Conservation (phyloP, 805 yeast species). For the Lipomyces chichibuensis region DNA sequence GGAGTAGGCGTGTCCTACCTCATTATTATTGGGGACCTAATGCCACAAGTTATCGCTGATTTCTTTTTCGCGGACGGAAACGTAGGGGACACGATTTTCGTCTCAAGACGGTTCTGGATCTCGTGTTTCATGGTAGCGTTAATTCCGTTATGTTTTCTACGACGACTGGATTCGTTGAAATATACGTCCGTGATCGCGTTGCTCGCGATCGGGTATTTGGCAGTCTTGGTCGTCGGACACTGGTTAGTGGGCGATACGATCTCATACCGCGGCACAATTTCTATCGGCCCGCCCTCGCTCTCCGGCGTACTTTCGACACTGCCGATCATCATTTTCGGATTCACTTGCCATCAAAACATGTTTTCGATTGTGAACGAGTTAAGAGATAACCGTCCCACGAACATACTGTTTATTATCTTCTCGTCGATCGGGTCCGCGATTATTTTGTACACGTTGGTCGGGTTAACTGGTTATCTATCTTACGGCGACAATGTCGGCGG, state of each 20-base stretch:
- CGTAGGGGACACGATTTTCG: slow-evolving; percentile 16
- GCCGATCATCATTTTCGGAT: slow-evolving; percentile 93
- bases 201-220: slow-evolving; percentile 75
- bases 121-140: slow-evolving; percentile 52
- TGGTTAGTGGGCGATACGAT: slow-evolving; percentile 61
- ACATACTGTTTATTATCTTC: slow-evolving; percentile 53
- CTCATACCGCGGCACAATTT: slow-evolving; percentile 54
- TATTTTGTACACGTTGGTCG: slow-evolving; percentile 67
- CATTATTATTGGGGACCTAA: slow-evolving; percentile 72
- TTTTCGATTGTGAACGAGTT: slow-evolving; percentile 86
- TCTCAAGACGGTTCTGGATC: slow-evolving; percentile 53
- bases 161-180: slow-evolving; percentile 77
- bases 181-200: slow-evolving; percentile 85
- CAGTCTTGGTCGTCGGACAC: slow-evolving; percentile 73
- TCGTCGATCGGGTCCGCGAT: slow-evolving; percentile 64
- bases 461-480: slow-evolving; percentile 80
- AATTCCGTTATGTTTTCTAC: slow-evolving; percentile 69
- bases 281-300: slow-evolving; percentile 52
- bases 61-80: slow-evolving; percentile 30
- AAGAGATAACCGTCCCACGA: slow-evolving; percentile 54
- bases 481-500: slow-evolving; percentile 81
- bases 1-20: slow-evolving; percentile 78
- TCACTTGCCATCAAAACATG: slow-evolving; percentile 95
- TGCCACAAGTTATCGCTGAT: slow-evolving; percentile 56
- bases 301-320: slow-evolving; percentile 64